Conservation (phyloP, 192 early-diverging fungal species). For the Gamsiella multidivaricata region DNA sequence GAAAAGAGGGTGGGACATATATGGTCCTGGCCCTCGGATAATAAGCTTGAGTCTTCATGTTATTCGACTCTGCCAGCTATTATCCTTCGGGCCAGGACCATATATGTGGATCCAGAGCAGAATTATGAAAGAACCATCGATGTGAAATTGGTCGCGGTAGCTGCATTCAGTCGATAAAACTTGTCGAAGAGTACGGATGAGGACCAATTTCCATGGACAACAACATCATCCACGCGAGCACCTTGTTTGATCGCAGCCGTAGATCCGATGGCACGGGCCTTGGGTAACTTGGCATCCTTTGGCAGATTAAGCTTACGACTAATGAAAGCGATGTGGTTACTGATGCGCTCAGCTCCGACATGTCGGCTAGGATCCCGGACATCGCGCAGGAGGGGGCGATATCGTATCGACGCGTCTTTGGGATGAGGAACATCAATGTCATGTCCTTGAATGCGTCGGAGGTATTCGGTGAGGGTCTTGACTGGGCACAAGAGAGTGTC, state of each 20-base stretch:
- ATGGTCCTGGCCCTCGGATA: no score
- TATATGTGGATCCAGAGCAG: no score
- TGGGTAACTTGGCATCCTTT: not conserved
- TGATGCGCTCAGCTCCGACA: not conserved
- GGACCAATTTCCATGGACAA: conserved; percentile 13
- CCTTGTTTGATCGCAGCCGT: not conserved
- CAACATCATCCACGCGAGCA: not conserved
- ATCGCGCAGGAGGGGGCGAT: conserved; percentile 6
- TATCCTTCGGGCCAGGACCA: no score
- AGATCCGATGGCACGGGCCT: conserved; percentile 1
- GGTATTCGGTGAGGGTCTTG: conserved; percentile 5
- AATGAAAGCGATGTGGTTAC: not conserved
- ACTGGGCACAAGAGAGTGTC: conserved; percentile 18
- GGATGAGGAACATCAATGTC: not conserved
- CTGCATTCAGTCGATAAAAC: not conserved
- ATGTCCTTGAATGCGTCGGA: not conserved
- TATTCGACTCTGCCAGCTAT: no score
- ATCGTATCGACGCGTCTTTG: not conserved
- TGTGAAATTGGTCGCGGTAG: no score
- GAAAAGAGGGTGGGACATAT: no score
- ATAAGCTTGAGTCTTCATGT: no score
- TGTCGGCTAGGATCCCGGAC: not conserved
- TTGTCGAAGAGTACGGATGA: conserved; percentile 11
- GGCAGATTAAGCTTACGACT: not conserved
- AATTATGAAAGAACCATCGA: no score